Evolutionary conservation across 2,329 filamentous ascomycete genomes (phyloP), one percentile per base, ranked within the genome.

Genomic region (Endocalyx cinctus): DNA sequence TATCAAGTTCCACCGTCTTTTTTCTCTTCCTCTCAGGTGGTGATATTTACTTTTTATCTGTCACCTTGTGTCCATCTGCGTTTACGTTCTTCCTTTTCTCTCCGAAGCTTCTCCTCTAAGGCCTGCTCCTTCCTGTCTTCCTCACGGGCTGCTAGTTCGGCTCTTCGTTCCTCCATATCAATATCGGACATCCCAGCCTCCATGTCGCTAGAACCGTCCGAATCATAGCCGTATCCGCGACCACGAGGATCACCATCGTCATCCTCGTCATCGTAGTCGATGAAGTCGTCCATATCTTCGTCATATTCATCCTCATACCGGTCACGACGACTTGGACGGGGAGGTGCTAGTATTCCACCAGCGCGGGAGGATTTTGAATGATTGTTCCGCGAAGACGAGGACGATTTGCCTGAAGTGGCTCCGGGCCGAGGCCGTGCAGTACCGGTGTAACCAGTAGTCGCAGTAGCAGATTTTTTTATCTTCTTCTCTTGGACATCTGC

Each of bases 141-240:
- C 29, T 71, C 70, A 27, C 74, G 74, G 16, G 83, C 85, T 34
- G 72, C 67, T 18, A 64, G 59, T 39, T 81, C 72, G 3, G 84
- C 82, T 31, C 64, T 54, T 29, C 68, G 64, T 55, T 90, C 85
- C 55, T 90, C 85, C 22, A 72, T 64, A 40, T 87, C 82, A 33
- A 89, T 75, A 46, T 88, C 84, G 39, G 80, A 81, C 23, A 82
- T 56, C 20, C 82, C 83, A 3, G 82, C 85, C 56, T 88, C 84
- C 82, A 88, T 88, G 48, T 87, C 84, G 5, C 82, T 86, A 5
- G 80, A 84, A 5, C 56, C 77, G 34, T 83, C 82, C 1, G 77
- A 80, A 3, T 66, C 72, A 43, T 84, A 82, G 29, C 67, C 69
- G 40, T 74, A 70, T 5, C 62, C 59, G 19, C 59, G 63, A 6